Evolutionary conservation across 179 eudicot species (phyloP).

Genomic region (Beta macrorhiza): DNA sequence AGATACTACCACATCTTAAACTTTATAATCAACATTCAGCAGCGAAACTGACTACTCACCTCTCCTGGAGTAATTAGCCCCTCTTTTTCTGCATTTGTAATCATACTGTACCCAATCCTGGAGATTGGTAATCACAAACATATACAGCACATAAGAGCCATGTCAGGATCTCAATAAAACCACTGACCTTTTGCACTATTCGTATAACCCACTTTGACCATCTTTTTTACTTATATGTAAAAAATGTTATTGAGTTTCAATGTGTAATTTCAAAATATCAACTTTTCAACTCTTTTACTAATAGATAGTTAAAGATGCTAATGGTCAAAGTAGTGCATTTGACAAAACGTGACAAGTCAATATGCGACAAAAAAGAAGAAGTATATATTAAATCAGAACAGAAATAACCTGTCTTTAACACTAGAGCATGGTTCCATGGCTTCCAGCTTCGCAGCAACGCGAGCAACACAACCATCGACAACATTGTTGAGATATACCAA

Average conservation of each 20-base stretch:
- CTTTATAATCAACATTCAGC: background rate
- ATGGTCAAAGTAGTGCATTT: no score
- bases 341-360: background rate
- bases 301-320: no score
- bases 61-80: conserved; percentile 48
- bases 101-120: conserved; percentile 58
- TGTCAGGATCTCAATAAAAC: conserved; percentile 2
- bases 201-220: no score
- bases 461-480: conserved; percentile 81
- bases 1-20: background rate
- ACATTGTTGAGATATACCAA: conserved; percentile 73
- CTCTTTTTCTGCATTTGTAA: conserved; percentile 43
- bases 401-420: conserved; percentile 72
- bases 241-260: no score
- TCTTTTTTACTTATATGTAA: no score
- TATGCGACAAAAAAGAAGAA: background rate
- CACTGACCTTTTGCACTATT: no score
- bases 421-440: conserved; percentile 92
- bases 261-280: no score
- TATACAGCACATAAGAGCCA: background rate
- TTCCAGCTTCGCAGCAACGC: conserved; percentile 78
- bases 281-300: no score
- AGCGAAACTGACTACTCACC: conserved; percentile 30
- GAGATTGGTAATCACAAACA: background rate
- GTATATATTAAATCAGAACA: background rate